Conservation (phyloP, 1,139 yeast species). For the Torulaspora globosa region DNA sequence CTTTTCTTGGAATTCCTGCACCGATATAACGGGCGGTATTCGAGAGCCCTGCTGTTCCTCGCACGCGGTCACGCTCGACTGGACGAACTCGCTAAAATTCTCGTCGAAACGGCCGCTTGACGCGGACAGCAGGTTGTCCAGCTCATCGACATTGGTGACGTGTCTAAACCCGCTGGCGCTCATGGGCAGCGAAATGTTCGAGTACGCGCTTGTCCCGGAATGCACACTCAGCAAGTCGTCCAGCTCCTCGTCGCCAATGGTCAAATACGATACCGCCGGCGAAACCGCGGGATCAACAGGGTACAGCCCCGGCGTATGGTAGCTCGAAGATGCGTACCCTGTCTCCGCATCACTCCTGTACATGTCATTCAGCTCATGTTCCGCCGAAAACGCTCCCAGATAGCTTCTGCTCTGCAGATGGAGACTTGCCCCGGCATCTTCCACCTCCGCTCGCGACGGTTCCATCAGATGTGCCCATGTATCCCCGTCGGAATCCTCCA, state of each 20-base stretch:
- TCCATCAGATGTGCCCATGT: constrained; percentile 13
- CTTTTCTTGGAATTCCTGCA: constrained; percentile 25
- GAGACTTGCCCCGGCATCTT: constrained; percentile 5
- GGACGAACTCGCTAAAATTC: constrained; percentile 10
- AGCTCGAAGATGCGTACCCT: constrained; percentile 10
- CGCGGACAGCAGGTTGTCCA: constrained; percentile 19
- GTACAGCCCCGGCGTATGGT: constrained; percentile 16
- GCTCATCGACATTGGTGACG: constrained; percentile 22
- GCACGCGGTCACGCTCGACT: constrained; percentile 5
- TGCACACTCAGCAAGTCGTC: constrained; percentile 33
- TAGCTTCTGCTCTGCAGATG: constrained; percentile 5
- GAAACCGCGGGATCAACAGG: constrained; percentile 18
- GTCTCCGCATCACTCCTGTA: constrained; percentile 13
- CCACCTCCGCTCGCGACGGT: constrained; percentile 8
- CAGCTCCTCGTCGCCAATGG: constrained; percentile 28
- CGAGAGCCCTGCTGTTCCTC: constrained; percentile 10
- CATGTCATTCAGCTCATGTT: constrained; percentile 7
- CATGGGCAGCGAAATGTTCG: constrained; percentile 23
- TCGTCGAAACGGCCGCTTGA: constrained; percentile 11
- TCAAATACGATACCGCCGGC: constrained; percentile 24
- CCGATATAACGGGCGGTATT: constrained; percentile 27
- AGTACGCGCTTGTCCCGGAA: constrained; percentile 22
- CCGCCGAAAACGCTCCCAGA: constrained; percentile 10
- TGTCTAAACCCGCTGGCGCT: constrained; percentile 28
- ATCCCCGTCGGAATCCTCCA: constrained; percentile 14